These are phyloP conservation scores for Myxozyma monticola DNA, from an alignment of 805 yeast genomes.

Conservation along the genomic window DNA sequence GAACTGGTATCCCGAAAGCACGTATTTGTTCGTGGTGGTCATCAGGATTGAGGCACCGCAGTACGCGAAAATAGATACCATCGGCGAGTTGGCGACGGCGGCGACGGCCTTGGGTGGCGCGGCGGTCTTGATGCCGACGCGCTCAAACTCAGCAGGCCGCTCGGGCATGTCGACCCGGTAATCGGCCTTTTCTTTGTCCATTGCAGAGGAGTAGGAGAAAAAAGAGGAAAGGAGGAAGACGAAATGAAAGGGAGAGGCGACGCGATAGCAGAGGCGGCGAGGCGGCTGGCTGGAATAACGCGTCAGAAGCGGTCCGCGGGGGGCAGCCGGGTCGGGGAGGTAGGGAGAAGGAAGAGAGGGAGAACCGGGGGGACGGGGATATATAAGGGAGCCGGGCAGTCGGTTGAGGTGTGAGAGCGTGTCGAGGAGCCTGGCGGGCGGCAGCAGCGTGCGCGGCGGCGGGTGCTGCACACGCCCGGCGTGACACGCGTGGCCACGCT, in stretches of 20 bases:
- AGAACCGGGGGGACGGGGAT: too few relatives aligned
- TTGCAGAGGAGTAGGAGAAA: slow-evolving; percentile 1
- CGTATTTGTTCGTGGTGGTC: slow-evolving; percentile 97
- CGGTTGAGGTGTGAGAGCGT: too few relatives aligned
- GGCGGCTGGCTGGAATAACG: too few relatives aligned
- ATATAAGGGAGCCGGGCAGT: too few relatives aligned
- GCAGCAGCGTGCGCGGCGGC: too few relatives aligned
- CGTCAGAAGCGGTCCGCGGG: too few relatives aligned
- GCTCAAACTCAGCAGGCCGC: slow-evolving; percentile 18
- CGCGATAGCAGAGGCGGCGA: too few relatives aligned
- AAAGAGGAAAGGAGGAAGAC: neutral
- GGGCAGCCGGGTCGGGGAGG: too few relatives aligned
- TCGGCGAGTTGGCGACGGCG: slow-evolving; percentile 24
- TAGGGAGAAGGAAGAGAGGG: too few relatives aligned
- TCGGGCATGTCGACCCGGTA: slow-evolving; percentile 24
- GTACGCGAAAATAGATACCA: slow-evolving; percentile 46
- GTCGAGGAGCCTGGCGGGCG: too few relatives aligned
- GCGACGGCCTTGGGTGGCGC: slow-evolving; percentile 7
- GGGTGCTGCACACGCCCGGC: too few relatives aligned
- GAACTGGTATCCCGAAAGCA: slow-evolving; percentile 74
- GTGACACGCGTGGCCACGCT: too few relatives aligned
- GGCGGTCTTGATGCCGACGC: slow-evolving; percentile 7
- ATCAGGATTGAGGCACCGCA: slow-evolving; percentile 92
- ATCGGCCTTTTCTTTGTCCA: slow-evolving; percentile 30
- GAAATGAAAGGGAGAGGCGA: neutral